Conservation (phyloP, 306 rosid genomes). For the Cercis canadensis region DNA sequence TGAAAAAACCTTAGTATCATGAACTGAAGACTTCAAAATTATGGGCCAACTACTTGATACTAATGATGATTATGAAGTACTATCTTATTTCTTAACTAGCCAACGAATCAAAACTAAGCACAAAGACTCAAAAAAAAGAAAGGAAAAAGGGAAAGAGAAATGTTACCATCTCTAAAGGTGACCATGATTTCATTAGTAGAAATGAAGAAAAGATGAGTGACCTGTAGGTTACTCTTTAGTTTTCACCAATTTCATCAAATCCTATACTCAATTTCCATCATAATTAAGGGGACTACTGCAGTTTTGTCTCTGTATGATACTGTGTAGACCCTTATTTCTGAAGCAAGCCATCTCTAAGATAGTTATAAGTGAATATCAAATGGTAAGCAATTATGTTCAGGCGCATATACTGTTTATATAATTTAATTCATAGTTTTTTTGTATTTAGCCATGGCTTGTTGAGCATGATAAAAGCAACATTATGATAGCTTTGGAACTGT, state of each 20-base stretch:
- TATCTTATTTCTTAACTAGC: too few species aligned
- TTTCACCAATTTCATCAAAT: background rate
- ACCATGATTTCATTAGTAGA: background rate
- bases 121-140: background rate
- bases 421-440: background rate
- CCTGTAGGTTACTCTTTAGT: background rate
- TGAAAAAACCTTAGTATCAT: background rate
- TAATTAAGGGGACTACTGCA: background rate
- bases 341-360: slow-evolving; percentile 36
- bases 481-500: slow-evolving; percentile 26
- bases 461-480: slow-evolving; percentile 29
- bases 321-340: slow-evolving; percentile 12
- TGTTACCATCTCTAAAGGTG: background rate
- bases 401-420: background rate
- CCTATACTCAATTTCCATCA: slow-evolving; percentile 6
- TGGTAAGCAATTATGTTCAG: too few species aligned
- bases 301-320: background rate
- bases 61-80: too few species aligned
- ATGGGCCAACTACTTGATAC: background rate
- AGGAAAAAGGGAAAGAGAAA: background rate
- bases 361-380: background rate
- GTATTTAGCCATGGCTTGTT: slow-evolving; percentile 21
- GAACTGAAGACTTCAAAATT: background rate
- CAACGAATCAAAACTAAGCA: too few species aligned
- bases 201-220: background rate